These are phyloP conservation scores for Barnettozyma populi DNA, from an alignment of 805 yeast genomes.

Conservation along the genomic window DNA sequence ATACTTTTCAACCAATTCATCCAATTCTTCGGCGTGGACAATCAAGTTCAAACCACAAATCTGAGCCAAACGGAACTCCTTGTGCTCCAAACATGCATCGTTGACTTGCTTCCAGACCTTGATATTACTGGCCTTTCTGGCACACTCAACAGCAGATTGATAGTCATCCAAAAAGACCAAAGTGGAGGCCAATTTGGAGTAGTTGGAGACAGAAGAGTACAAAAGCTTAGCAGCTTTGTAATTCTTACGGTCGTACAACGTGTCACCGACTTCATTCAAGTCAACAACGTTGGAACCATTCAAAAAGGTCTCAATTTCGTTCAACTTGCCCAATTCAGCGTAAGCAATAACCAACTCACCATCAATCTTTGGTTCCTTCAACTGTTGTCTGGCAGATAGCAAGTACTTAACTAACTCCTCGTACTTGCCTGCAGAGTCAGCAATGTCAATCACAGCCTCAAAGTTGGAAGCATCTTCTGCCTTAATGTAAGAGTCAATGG, in stretches of 20 bases:
- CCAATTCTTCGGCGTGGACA: slow-evolving; percentile 95
- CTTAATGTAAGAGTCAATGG: slow-evolving; percentile 84
- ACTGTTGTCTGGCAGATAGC: slow-evolving; percentile 84
- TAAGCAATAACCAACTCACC: slow-evolving; percentile 86
- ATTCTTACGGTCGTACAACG: slow-evolving; percentile 70
- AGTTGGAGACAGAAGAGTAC: slow-evolving; percentile 81
- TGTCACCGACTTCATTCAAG: slow-evolving; percentile 87
- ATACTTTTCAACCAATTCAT: slow-evolving; percentile 80
- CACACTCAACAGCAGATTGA: slow-evolving; percentile 97
- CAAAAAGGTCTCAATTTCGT: slow-evolving; percentile 80
- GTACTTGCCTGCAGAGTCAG: slow-evolving; percentile 94
- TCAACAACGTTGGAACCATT: slow-evolving; percentile 90
- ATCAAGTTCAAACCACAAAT: slow-evolving; percentile 97
- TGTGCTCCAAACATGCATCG: slow-evolving; percentile 91
- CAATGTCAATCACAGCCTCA: slow-evolving; percentile 86
- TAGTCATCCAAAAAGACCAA: slow-evolving; percentile 87
- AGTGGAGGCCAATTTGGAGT: slow-evolving; percentile 95
- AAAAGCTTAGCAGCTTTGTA: slow-evolving; percentile 91
- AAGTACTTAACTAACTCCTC: slow-evolving; percentile 86
- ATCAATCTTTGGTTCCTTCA: slow-evolving; percentile 90
- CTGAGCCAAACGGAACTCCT: slow-evolving; percentile 95
- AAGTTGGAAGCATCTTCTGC: slow-evolving; percentile 90
- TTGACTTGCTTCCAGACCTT: slow-evolving; percentile 97
- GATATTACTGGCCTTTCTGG: slow-evolving; percentile 92
- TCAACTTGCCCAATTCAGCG: slow-evolving; percentile 69